Evolutionary conservation across 1,284 basidiomycete genomes (phyloP), one percentile per base, ranked within the genome.

Genomic region (Sutorius eximius): DNA sequence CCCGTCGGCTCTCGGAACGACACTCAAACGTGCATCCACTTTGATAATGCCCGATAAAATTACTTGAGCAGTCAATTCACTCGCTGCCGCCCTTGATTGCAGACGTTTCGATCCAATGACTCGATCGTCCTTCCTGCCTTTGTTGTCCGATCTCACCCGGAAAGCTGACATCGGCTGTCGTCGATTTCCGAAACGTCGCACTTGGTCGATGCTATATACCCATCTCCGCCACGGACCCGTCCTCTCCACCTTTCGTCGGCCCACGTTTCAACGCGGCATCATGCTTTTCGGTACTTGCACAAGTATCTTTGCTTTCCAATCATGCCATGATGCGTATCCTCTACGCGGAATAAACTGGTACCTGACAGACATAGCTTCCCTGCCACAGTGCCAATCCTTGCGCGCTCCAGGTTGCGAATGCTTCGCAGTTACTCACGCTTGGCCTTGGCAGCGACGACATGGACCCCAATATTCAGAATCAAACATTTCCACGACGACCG

Each of bases 401-500:
- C 34, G 51, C 15, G 37, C 18, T 15, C 12, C 16, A 59, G 40
- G 34, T 52, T 5, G 15, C 37, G 45, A 16, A 37, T 18, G 12
- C 3, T 38, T 33, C 36, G 13, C 11, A 8, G 34, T 53, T 29
- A 11, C 41, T 45, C 61, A 63, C 53, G 20, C 49, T 34, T 27
- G 16, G 15, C 49, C 59, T 66, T 63, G 60, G 46, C 51, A 13
- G 49, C 63, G 29, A 52, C 45, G 48, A 43, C 30, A 3, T 9
- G 43, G 36, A 52, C 51, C 34, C 45, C 54, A 33, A 41, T 32
- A 49, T 41, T 12, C 20, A 30, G 18, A 34, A 34, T 27, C 16
- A 29, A 24, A 43, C 43, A 55, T 63, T 51, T 62, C 62, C 59
- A 57, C 65, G 60, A 53, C 65, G 38, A 54, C 61, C 55, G 49